These are phyloP conservation scores for Colletotrichum sidae DNA, from an alignment of 2,329 filamentous ascomycete species.

Conservation along the genomic window DNA sequence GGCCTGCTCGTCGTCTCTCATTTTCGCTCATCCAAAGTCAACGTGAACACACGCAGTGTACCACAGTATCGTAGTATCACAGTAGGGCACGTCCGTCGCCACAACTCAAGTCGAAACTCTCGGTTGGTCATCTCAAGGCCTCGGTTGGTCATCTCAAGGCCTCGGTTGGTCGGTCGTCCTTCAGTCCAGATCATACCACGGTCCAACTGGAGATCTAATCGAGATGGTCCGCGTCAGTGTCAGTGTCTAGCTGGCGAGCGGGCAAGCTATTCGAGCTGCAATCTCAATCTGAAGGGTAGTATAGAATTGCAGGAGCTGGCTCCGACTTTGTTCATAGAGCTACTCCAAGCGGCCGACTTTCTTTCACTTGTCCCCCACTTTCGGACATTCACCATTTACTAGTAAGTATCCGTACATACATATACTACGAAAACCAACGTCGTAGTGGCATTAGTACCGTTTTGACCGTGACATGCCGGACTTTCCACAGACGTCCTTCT, in stretches of 20 bases:
- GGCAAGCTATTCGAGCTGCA: background rate
- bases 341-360: constrained; percentile 18
- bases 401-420: too few relatives aligned
- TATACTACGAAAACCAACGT: too few relatives aligned
- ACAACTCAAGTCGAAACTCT: constrained; percentile 29
- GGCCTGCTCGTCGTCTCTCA: background rate
- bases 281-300: constrained; percentile 5
- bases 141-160: background rate
- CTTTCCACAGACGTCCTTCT: constrained; percentile 30
- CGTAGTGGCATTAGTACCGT: too few relatives aligned
- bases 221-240: constrained; percentile 14
- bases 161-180: background rate
- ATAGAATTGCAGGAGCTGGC: constrained; percentile 20
- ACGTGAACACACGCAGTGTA: too few relatives aligned
- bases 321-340: constrained; percentile 23
- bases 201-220: constrained; percentile 23
- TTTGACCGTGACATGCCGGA: too few relatives aligned
- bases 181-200: constrained; percentile 18
- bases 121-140: constrained; percentile 4
- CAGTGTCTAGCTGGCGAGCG: constrained; percentile 20
- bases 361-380: constrained; percentile 20
- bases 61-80: too few relatives aligned
- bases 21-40: too few relatives aligned
- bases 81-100: constrained; percentile 5
- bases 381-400: constrained; percentile 9